phyloP scores from a whole-genome alignment of 225 moss, liverwort and hornwort species.

The Lunularia cruciata region DNA sequence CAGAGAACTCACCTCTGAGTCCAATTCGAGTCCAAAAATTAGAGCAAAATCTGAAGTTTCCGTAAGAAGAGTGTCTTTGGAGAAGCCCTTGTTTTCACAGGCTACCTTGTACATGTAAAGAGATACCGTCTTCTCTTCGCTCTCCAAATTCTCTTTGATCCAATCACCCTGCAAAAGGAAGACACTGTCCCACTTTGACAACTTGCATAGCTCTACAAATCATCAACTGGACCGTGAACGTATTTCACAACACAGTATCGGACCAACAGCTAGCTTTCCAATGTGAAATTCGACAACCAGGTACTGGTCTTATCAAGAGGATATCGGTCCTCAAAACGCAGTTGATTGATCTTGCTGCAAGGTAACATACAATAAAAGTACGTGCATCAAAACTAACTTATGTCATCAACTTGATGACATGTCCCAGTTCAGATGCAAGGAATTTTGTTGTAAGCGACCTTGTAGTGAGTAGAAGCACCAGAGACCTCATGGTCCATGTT shows the following conservation, averaged over 20 bases:
- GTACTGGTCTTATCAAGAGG: neutral
- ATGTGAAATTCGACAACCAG: neutral
- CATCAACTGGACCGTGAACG: neutral
- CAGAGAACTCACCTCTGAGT: constrained; percentile 59
- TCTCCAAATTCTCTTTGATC: constrained; percentile 72
- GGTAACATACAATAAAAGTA: constrained; percentile 47
- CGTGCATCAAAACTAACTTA: constrained; percentile 38
- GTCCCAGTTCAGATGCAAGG: constrained; percentile 38
- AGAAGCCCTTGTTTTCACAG: constrained; percentile 83
- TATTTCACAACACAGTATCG: neutral
- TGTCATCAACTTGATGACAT: constrained; percentile 27
- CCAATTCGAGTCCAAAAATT: constrained; percentile 83
- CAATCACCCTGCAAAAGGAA: constrained; percentile 69
- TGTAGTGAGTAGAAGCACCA: constrained; percentile 37
- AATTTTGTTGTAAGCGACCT: constrained; percentile 47
- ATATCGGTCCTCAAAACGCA: constrained; percentile 35
- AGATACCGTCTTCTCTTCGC: constrained; percentile 57
- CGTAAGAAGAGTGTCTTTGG: constrained; percentile 80
- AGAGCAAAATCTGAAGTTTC: constrained; percentile 94
- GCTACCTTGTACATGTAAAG: constrained; percentile 90
- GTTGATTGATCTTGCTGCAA: constrained; percentile 43
- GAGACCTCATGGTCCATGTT: constrained; percentile 29
- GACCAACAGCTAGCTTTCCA: constrained; percentile 15
- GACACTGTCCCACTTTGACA: constrained; percentile 4
- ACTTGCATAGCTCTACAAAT: neutral